Evolutionary conservation across 1,284 basidiomycete species (phyloP), one percentile per base, ranked within the genome.

Genomic region (Thecaphora thlaspeos): DNA sequence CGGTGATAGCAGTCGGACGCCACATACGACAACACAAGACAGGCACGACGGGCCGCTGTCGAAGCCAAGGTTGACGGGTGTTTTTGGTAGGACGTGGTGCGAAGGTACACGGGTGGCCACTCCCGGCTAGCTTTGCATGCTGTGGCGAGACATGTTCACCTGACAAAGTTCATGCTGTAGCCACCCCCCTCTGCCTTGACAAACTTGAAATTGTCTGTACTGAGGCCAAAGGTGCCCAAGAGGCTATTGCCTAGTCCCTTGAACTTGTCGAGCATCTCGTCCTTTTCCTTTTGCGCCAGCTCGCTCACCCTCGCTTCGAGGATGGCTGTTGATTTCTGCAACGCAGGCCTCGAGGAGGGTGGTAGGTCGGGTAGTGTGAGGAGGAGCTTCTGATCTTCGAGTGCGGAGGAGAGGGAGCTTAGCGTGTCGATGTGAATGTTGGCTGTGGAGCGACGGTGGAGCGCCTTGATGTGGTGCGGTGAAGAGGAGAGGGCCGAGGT

Each of bases 241-340:
- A 98, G 81, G 48, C 83, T 89, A 73, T 98, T 91, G 0, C 94
- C 94, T 5, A 98, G 78, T 1, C 88, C 90, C 78, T 98, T 97
- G 49, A 98, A 79, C 79, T 98, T 96, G 55, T 82, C 84, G 68
- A 97, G 63, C 90, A 96, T 94, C 78, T 97, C 94, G 10, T 84
- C 84, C 53, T 90, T 94, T 79, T 98, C 94, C 64, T 81, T 83
- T 76, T 92, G 88, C 78, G 91, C 90, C 22, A 28, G 26, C 26
- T 28, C 26, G 7, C 26, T 86, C 21, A 88, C 79, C 5, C 87
- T 84, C 32, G 85, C 85, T 43, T 87, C 86, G 0, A 71, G 39
- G 11, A 47, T 41, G 3, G 41, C 36, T 22, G 72, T 52, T 9
- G 50, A 39, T 3, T 40, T 26, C 7, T 19, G 21, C 0, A 73